These are phyloP conservation scores for Penicillium psychrosexuale DNA, from an alignment of 2,329 filamentous ascomycete genomes.

Conservation along the genomic window DNA sequence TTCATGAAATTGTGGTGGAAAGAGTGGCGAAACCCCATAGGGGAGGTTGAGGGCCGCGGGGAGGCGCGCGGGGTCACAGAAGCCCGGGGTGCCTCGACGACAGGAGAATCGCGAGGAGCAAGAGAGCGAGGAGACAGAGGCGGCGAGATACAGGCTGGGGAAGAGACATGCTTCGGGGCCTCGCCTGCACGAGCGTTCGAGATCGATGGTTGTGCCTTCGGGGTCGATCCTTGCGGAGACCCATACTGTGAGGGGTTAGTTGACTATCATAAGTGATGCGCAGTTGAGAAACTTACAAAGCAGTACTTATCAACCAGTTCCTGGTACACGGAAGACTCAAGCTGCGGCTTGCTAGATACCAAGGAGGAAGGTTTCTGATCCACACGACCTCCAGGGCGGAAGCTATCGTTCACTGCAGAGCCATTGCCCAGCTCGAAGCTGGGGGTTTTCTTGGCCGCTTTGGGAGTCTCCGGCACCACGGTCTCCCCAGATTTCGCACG, in stretches of 20 bases:
- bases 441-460: constrained; percentile 12
- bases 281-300: constrained; percentile 79
- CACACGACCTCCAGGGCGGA: constrained; percentile 11
- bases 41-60: constrained; percentile 20
- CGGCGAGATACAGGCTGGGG: constrained; percentile 22
- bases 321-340: constrained; percentile 87
- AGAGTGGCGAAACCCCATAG: constrained; percentile 26
- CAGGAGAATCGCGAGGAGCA: constrained; percentile 11
- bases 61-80: constrained; percentile 17
- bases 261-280: neutral
- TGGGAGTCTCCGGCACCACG: constrained; percentile 8
- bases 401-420: constrained; percentile 19
- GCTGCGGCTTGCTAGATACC: constrained; percentile 61
- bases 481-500: constrained; percentile 53
- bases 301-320: constrained; percentile 99
- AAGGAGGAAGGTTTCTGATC: constrained; percentile 52
- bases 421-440: constrained; percentile 15
- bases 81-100: constrained; percentile 10
- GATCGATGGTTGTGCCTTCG: constrained; percentile 13
- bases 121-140: constrained; percentile 27
- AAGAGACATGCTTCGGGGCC: constrained; percentile 9
- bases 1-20: constrained; percentile 24
- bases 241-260: constrained; percentile 46
- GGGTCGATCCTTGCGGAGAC: constrained; percentile 42
- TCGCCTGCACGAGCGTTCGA: constrained; percentile 15